Percentiles rank a stretch among this genome's conserved stretches.
These are phyloP conservation scores for Cylindrotheca fusiformis DNA, from an alignment of 108 stramenopile genomes.

Conservation along the genomic window DNA sequence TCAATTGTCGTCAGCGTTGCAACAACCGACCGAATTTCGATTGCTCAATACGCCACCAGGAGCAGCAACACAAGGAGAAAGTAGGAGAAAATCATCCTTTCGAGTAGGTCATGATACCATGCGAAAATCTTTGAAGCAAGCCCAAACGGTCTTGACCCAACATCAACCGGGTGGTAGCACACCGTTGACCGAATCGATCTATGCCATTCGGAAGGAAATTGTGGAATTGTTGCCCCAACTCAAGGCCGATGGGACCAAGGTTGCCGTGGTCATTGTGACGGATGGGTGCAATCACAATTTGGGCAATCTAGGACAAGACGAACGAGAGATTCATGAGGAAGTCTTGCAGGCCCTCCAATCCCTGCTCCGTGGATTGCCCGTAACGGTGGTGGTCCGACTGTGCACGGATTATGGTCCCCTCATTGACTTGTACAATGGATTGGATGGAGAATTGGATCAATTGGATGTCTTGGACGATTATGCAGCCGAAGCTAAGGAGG, in stretches of 20 bases:
- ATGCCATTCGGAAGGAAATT: conserved; percentile 1
- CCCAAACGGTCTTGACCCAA: conserved; percentile 11
- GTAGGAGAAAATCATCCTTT: neutral
- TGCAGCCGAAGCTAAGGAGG: conserved; percentile 69
- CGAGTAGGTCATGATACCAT: neutral
- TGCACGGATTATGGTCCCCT: conserved; percentile 77
- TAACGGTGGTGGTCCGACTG: conserved; percentile 71
- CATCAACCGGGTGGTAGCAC: conserved; percentile 10
- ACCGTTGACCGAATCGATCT: neutral
- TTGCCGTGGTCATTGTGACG: conserved; percentile 14
- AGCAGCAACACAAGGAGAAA: neutral
- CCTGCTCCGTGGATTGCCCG: conserved; percentile 60
- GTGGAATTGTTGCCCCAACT: conserved; percentile 7
- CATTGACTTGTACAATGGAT: conserved; percentile 63
- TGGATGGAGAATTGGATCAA: conserved; percentile 66
- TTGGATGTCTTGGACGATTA: conserved; percentile 84
- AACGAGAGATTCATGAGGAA: conserved; percentile 11
- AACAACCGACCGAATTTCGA: conserved; percentile 62
- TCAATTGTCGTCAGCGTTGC: conserved; percentile 51
- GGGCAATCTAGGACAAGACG: conserved; percentile 1
- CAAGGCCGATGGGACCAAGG: conserved; percentile 8
- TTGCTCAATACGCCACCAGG: conserved; percentile 56
- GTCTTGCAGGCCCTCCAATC: conserved; percentile 40
- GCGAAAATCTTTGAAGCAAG: neutral
- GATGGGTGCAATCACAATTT: conserved; percentile 3